Conservation (phyloP, 257 asterid genomes). For the Salvia rosmarinus region DNA sequence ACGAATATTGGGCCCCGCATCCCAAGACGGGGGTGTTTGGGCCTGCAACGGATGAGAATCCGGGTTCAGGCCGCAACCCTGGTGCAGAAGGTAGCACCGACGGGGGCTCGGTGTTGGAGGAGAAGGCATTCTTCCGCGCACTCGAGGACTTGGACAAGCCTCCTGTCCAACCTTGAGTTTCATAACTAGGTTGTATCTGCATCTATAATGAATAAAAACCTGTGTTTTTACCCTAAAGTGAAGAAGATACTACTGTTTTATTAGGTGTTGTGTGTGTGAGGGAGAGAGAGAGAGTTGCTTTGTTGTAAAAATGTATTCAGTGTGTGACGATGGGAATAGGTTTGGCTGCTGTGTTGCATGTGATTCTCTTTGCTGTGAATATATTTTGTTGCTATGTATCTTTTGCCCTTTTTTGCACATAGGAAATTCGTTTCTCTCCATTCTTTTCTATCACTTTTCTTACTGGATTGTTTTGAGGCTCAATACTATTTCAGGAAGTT, state of each 20-base stretch:
- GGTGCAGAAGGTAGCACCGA: constrained; percentile 13
- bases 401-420: not conserved
- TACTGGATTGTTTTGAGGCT: not conserved
- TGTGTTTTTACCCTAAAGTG: not conserved
- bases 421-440: not conserved
- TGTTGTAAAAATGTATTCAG: constrained; percentile 12
- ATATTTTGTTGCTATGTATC: constrained; percentile 3
- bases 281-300: not conserved
- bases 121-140: constrained; percentile 81
- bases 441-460: not conserved
- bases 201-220: constrained; percentile 26
- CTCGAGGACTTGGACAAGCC: constrained; percentile 84
- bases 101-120: constrained; percentile 66
- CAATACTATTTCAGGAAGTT: not conserved
- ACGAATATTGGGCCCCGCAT: constrained; percentile 79
- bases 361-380: constrained; percentile 5
- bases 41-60: constrained; percentile 51
- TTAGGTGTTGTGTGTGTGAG: constrained; percentile 6
- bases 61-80: constrained; percentile 24
- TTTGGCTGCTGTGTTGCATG: constrained; percentile 2
- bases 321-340: constrained; percentile 16
- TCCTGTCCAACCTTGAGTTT: constrained; percentile 49
- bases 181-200: not conserved
- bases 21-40: constrained; percentile 88
- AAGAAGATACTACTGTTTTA: constrained; percentile 14